Evolutionary conservation across 2,329 filamentous ascomycete species (phyloP), one percentile per base, ranked within the genome.

Genomic region (Pseudogymnoascus sp.): DNA sequence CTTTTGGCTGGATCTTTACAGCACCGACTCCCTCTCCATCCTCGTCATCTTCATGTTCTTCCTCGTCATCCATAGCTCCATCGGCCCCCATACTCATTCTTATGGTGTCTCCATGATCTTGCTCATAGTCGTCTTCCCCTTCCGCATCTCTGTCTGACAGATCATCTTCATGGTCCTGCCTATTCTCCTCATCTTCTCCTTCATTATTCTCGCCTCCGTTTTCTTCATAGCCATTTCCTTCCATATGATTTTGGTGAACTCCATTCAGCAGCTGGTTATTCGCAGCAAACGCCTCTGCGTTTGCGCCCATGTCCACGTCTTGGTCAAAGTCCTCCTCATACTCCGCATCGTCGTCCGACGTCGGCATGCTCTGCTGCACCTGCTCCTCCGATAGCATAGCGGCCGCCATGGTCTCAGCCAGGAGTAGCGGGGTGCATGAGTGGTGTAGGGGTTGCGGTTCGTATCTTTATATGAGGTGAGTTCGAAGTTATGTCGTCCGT

Each of bases 11-110:
- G 58, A 73, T 71, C 63, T 73, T 73, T 9, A 72, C 70, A 33
- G 71, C 70, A 13, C 70, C 70, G 40, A 72, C 70, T 21, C 69
- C 69, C 63, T 71, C 70, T 21, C 62, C 69, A 66, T 74, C 72
- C 44, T 71, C 73, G 40, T 72, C 74, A 62, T 77, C 77, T 26
- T 72, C 73, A 60, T 76, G 74, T 7, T 70, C 73, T 41, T 75
- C 74, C 50, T 73, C 72, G 61, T 74, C 73, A n/a, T 74, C 73
- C 11, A 71, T 71, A 4, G 78, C 79, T 6, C 78, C 76, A 29
- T 78, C 77, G 2, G 76, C 79, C 44, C 73, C 76, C 68, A 54
- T 68, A 70, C 31, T 68, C 64, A 13, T 74, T 64, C 13, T 60
- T 35, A 21, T 65, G 60, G 66, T 61, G 59, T 63, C 47, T 61